A percentile compares a stretch with the other conserved stretches of the same genome.
Conservation (phyloP, 2,329 filamentous ascomycete species). For the Coniochaeta prunicola region DNA sequence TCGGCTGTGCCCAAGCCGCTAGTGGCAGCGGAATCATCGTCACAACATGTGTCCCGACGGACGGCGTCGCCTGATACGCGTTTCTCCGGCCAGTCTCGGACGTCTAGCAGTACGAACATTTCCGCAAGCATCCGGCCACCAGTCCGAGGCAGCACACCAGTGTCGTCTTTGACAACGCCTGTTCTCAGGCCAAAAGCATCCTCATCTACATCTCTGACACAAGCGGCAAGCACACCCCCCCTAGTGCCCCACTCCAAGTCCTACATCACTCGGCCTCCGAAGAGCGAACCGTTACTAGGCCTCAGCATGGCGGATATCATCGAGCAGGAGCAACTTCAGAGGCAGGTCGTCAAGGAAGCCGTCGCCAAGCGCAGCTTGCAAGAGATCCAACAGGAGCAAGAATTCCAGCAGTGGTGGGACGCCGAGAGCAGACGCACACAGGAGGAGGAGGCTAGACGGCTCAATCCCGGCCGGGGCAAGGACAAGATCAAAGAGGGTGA, state of each 20-base stretch:
- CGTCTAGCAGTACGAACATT: constrained; percentile 10
- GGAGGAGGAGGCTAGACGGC: constrained; percentile 39
- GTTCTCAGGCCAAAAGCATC: constrained; percentile 1
- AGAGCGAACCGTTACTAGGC: constrained; percentile 57
- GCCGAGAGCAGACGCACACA: constrained; percentile 69
- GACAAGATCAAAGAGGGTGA: not conserved
- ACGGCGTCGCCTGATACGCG: constrained; percentile 56
- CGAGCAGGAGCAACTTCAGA: constrained; percentile 76
- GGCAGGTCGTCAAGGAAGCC: constrained; percentile 73
- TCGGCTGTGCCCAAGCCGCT: constrained; percentile 28
- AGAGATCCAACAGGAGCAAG: constrained; percentile 95
- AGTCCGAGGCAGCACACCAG: constrained; percentile 4
- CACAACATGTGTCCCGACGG: constrained; percentile 33
- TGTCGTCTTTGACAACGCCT: not conserved
- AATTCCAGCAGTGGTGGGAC: constrained; percentile 96
- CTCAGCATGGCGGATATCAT: constrained; percentile 85
- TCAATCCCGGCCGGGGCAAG: not conserved
- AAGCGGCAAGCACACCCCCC: constrained; percentile 26
- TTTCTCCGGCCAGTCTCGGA: constrained; percentile 49
- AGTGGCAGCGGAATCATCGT: constrained; percentile 32
- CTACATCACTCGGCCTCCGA: constrained; percentile 50
- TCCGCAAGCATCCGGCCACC: constrained; percentile 8
- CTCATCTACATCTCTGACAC: constrained; percentile 16
- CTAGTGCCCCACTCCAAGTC: constrained; percentile 54
- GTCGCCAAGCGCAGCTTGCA: constrained; percentile 81